phyloP scores from a whole-genome alignment of 257 asterid genomes.

The Anisodus tanguticus region DNA sequence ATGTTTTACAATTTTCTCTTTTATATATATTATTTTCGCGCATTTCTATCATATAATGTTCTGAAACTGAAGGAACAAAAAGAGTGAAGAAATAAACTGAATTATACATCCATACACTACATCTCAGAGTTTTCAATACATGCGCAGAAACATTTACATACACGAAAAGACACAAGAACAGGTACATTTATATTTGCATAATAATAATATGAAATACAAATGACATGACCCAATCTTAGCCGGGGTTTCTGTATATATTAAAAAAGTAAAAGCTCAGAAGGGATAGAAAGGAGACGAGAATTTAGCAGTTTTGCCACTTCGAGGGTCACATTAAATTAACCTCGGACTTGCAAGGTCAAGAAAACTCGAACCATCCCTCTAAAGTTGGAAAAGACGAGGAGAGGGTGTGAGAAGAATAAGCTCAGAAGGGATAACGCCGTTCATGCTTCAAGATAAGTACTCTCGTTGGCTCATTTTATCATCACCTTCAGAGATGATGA shows the following conservation, averaged over 20 bases:
- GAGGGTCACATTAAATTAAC: background rate
- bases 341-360: constrained; percentile 31
- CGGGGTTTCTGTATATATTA: background rate
- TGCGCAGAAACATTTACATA: background rate
- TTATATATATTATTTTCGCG: background rate
- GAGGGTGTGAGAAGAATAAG: background rate
- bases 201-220: constrained; percentile 8
- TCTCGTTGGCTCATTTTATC: background rate
- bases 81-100: background rate
- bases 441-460: background rate
- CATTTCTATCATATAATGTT: background rate
- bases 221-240: background rate
- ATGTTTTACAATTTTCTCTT: background rate
- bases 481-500: background rate
- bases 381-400: background rate
- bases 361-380: background rate
- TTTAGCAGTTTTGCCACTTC: background rate
- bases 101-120: background rate
- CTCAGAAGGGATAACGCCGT: constrained; percentile 19
- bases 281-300: constrained; percentile 10
- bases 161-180: constrained; percentile 1
- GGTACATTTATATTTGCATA: background rate
- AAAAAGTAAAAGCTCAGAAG: constrained; percentile 15
- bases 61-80: background rate
- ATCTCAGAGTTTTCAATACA: background rate